A percentile compares a stretch with the other conserved stretches of the same genome.
Conservation (phyloP, 306 rosid species). For the Clitoria ternatea region DNA sequence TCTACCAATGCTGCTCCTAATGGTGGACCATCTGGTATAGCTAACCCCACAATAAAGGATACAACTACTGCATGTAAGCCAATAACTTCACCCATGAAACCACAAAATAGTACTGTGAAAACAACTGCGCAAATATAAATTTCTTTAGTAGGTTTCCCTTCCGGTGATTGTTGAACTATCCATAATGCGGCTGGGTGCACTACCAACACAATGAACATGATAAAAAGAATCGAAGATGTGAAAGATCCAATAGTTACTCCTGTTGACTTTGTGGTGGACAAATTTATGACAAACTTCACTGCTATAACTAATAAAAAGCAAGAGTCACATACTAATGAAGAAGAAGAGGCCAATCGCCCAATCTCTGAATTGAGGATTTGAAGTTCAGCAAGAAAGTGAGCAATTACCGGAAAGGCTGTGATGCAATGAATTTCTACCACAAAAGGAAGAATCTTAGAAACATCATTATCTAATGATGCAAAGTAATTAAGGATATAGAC, state of each 20-base stretch:
- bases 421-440: constrained; percentile 36
- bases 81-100: constrained; percentile 42
- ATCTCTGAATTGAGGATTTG: constrained; percentile 58
- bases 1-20: constrained; percentile 61
- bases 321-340: constrained; percentile 46
- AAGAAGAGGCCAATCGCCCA: constrained; percentile 55
- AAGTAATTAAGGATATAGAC: constrained; percentile 1
- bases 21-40: constrained; percentile 64
- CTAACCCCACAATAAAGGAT: constrained; percentile 54
- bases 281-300: constrained; percentile 13
- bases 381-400: constrained; percentile 48
- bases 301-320: constrained; percentile 18
- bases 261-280: constrained; percentile 34
- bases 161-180: constrained; percentile 44
- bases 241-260: constrained; percentile 24
- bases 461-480: constrained; percentile 35
- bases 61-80: constrained; percentile 34
- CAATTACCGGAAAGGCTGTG: constrained; percentile 48
- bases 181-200: constrained; percentile 43
- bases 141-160: constrained; percentile 55
- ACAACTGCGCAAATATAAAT: constrained; percentile 37
- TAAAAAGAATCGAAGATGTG: constrained; percentile 25
- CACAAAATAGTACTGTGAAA: constrained; percentile 27
- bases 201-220: constrained; percentile 34
- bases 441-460: constrained; percentile 22